Evolutionary conservation across 805 yeast species (phyloP).

Genomic region (Candida andamanensis): DNA sequence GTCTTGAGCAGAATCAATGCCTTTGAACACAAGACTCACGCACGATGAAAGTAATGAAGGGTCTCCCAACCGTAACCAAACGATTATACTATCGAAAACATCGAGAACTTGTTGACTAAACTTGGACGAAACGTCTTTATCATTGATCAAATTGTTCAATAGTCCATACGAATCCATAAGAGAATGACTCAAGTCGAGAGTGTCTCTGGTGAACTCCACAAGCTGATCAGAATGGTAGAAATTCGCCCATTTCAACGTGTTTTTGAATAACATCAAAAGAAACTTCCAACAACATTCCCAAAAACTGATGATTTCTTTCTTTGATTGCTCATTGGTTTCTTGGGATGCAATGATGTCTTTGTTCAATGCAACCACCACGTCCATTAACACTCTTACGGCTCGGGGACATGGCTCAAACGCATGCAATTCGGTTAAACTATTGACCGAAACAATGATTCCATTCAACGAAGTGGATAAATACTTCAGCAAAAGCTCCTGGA

Average conservation of each 20-base stretch:
- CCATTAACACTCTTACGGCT: conserved; percentile 70
- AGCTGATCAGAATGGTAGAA: conserved; percentile 50
- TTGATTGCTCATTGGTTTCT: not conserved
- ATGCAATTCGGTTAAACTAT: conserved; percentile 40
- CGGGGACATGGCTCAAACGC: conserved; percentile 72
- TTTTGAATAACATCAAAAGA: conserved; percentile 58
- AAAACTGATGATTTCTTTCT: conserved; percentile 21
- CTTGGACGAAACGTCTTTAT: conserved; percentile 11
- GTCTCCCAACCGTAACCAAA: conserved; percentile 83
- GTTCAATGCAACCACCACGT: conserved; percentile 55
- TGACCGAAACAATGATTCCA: conserved; percentile 45
- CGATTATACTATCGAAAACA: conserved; percentile 64
- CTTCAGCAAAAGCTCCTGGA: conserved; percentile 45
- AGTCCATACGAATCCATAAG: conserved; percentile 54
- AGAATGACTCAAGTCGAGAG: conserved; percentile 68
- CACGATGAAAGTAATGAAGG: conserved; percentile 66
- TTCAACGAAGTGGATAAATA: conserved; percentile 42
- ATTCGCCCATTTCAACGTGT: conserved; percentile 74
- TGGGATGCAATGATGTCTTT: conserved; percentile 41
- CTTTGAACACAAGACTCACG: conserved; percentile 61
- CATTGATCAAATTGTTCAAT: conserved; percentile 5
- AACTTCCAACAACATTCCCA: conserved; percentile 78
- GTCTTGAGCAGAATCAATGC: conserved; percentile 60
- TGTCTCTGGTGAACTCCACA: conserved; percentile 81
- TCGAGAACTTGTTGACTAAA: conserved; percentile 37